Evolutionary conservation across 169 alveolate genomes (phyloP).

Genomic region (Plasmodium chabaudi): DNA sequence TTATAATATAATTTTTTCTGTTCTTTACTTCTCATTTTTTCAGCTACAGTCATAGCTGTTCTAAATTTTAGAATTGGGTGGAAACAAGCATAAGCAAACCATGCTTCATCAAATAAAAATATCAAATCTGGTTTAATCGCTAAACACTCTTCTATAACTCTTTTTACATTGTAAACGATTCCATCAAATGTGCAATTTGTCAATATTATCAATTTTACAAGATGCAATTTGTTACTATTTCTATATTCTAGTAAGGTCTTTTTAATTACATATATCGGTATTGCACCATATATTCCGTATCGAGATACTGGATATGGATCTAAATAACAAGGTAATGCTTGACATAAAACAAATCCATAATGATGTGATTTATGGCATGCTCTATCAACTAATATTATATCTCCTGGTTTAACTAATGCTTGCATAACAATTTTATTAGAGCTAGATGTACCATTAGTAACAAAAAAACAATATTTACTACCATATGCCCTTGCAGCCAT

Average conservation of each 20-base stretch:
- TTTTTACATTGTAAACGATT: constrained; percentile 79
- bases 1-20: constrained; percentile 68
- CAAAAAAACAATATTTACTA: constrained; percentile 80
- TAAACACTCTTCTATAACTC: constrained; percentile 82
- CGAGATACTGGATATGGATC: constrained; percentile 82
- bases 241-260: constrained; percentile 77
- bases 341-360: constrained; percentile 80
- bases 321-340: constrained; percentile 80
- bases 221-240: constrained; percentile 64
- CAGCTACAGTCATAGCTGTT: constrained; percentile 83
- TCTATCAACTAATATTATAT: constrained; percentile 82
- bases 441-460: constrained; percentile 84
- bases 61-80: constrained; percentile 80
- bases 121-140: constrained; percentile 80
- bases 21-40: constrained; percentile 76
- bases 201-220: constrained; percentile 71
- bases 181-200: constrained; percentile 85
- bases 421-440: constrained; percentile 81
- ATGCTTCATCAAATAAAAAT: constrained; percentile 82
- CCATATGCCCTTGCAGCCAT: constrained; percentile 83
- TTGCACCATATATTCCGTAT: constrained; percentile 82
- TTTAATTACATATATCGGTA: constrained; percentile 77
- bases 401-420: constrained; percentile 82
- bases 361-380: constrained; percentile 85
- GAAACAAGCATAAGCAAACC: constrained; percentile 84